Percentiles rank a stretch among this genome's conserved stretches.
Conservation (phyloP, 2,329 filamentous ascomycete genomes). For the Clarireedia hainanense region DNA sequence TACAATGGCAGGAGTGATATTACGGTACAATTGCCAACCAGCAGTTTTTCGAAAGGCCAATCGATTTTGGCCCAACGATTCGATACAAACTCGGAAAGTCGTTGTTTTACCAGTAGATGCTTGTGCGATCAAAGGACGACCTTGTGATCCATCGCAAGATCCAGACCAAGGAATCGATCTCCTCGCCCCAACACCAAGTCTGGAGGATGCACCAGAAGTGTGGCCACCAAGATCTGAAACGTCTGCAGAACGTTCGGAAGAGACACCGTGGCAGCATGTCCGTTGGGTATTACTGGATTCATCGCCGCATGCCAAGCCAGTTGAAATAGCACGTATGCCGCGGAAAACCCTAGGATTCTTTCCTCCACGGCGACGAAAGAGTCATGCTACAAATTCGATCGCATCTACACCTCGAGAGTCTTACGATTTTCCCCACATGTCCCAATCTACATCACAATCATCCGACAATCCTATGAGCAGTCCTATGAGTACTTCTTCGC, state of each 20-base stretch:
- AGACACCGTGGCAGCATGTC: constrained; percentile 76
- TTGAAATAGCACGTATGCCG: constrained; percentile 80
- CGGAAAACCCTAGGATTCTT: constrained; percentile 82
- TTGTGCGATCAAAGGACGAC: constrained; percentile 73
- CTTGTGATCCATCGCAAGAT: constrained; percentile 43
- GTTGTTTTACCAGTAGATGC: constrained; percentile 83
- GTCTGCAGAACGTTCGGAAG: constrained; percentile 27
- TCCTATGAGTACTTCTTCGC: constrained; percentile 18
- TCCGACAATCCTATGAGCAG: constrained; percentile 18
- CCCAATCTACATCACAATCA: constrained; percentile 15
- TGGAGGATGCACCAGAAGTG: constrained; percentile 25
- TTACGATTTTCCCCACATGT: constrained; percentile 19
- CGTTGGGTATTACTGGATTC: constrained; percentile 81
- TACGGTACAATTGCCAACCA: constrained; percentile 81
- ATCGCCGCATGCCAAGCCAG: constrained; percentile 50
- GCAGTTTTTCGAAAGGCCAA: constrained; percentile 81
- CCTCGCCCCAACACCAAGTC: constrained; percentile 42
- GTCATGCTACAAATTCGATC: constrained; percentile 52
- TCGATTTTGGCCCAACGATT: constrained; percentile 90
- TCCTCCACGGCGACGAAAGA: constrained; percentile 75
- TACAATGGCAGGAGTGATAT: constrained; percentile 83
- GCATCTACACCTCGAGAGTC: constrained; percentile 50
- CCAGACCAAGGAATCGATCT: constrained; percentile 38
- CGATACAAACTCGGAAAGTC: constrained; percentile 73
- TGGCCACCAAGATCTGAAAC: constrained; percentile 23